Evolutionary conservation across 306 rosid genomes (phyloP), one percentile per base, ranked within the genome.

Genomic region (Trifolium repens): DNA sequence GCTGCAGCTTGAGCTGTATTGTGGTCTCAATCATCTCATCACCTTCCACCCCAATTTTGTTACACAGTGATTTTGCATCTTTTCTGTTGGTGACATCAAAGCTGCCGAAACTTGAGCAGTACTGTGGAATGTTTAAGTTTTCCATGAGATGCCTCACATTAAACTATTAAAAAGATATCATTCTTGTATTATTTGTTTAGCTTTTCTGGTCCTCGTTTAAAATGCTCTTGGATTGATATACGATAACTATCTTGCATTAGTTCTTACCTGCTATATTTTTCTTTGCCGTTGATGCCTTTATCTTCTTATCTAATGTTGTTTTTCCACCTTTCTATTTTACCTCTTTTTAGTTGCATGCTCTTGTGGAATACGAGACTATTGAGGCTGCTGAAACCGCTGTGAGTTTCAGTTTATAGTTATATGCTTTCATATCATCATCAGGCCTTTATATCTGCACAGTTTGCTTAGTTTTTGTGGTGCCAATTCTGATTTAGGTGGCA

Each of bases 321-420:
- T 46, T 53, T 53, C 9, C 77, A 43, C 16, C 46, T 15, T 39
- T 72, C 39, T 73, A 7, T 50, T 47, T 76, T 68, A 47, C 32
- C 65, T 69, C 0, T 68, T 8, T 81, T 59, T 40, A 96, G 99
- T 81, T 96, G 67, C 96, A 96, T 83, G 98, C 93, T 61, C 85
- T 96, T 19, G 91, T 96, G 84, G 97, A 96, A 88, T 96, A 87
- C 19, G 97, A 96, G 81, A 88, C 96, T 15, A 71, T 85, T 61
- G 98, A 92, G 74, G 93, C 98, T 80, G 91, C 94, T 71, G 98
- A 96, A 84, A 92, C 84, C 81, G 99, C 98, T 77, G 99, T 92
- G 80, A 90, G 98, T 89, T 27, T 71, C 71, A 72, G 9, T 53
- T 49, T 80, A 12, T 80, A 30, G 39, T 49, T 80, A 12, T 81